Evolutionary conservation across 2,329 filamentous ascomycete genomes (phyloP), one percentile per base, ranked within the genome.

Genomic region (Ilyonectria destructans): DNA sequence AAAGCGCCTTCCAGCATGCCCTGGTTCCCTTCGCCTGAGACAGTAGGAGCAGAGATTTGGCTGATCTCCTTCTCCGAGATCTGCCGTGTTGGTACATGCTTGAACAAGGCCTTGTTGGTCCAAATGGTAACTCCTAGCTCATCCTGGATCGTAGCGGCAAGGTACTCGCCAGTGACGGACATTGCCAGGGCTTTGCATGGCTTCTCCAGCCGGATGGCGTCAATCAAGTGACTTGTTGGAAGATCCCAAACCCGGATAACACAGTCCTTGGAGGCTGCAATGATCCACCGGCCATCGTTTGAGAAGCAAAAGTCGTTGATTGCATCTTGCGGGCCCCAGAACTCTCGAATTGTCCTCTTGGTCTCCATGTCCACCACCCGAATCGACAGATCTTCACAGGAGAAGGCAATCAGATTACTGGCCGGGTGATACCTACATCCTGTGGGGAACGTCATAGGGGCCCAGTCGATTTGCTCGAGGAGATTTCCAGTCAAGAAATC

Each of bases 21-120:
- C 58, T 91, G 86, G 31, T 93, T 94, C 46, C 91, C 92, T 81
- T 98, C 95, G 51, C 95, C 95, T 17, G 95, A 97, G 4, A 89
- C 89, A 0, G 93, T 95, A 1, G 95, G 95, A 2, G 87, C 88
- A 6, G 86, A 82, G 19, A 94, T 87, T 13, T 89, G 83, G 8
- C 85, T 85, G 49, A 97, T 89, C 54, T 94, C 91, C 62, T 89
- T 87, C 71, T 97, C 94, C 4, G 92, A 91, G 66, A 99, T 93
- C 74, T 96, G 93, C 21, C 92, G 88, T 1, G 95, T 97, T 0
- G 95, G 92, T 0, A 97, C 90, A 74, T 97, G 95, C 63, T 91
- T 93, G 85, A 97, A 99, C 1, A 98, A 85, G 0, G 93, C 92
- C 77, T 93, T 93, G 82, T 99, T 99, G 23, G 94, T 98, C 96